Evolutionary conservation across 768 basidiomycete genomes (phyloP).

Genomic region (Boletus rubroflammeus): DNA sequence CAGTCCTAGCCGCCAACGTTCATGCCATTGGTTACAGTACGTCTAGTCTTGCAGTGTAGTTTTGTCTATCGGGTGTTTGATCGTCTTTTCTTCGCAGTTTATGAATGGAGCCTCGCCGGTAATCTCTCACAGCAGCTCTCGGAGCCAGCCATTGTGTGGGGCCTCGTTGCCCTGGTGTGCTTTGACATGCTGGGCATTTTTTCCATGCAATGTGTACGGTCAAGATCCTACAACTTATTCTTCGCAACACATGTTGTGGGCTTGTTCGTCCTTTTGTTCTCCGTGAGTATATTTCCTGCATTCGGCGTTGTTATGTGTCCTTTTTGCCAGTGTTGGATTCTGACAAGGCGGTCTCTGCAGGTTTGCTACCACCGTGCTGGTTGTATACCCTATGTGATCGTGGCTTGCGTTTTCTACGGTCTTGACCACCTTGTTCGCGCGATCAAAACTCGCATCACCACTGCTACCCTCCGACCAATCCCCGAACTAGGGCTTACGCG

Average conservation of each 20-base stretch:
- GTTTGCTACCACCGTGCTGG: constrained; percentile 50
- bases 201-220: constrained; percentile 54
- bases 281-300: constrained; percentile 39
- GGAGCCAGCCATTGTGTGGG: constrained; percentile 41
- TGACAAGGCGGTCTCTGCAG: constrained; percentile 15
- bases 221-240: constrained; percentile 64
- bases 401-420: constrained; percentile 47
- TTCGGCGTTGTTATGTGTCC: background rate
- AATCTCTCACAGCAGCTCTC: constrained; percentile 36
- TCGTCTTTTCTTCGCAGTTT: constrained; percentile 40
- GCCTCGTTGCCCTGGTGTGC: constrained; percentile 48
- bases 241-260: constrained; percentile 56
- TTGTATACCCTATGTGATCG: constrained; percentile 53
- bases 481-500: constrained; percentile 63
- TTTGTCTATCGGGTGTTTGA: background rate
- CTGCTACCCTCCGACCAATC: constrained; percentile 57
- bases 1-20: constrained; percentile 54
- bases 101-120: constrained; percentile 49
- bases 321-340: background rate
- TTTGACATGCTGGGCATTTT: constrained; percentile 57
- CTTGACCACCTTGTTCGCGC: constrained; percentile 59
- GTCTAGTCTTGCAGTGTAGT: constrained; percentile 17
- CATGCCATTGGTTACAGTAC: constrained; percentile 57
- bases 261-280: constrained; percentile 52
- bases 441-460: constrained; percentile 62